phyloP scores from a whole-genome alignment of 768 basidiomycete species.

The Lactarius quietus region DNA sequence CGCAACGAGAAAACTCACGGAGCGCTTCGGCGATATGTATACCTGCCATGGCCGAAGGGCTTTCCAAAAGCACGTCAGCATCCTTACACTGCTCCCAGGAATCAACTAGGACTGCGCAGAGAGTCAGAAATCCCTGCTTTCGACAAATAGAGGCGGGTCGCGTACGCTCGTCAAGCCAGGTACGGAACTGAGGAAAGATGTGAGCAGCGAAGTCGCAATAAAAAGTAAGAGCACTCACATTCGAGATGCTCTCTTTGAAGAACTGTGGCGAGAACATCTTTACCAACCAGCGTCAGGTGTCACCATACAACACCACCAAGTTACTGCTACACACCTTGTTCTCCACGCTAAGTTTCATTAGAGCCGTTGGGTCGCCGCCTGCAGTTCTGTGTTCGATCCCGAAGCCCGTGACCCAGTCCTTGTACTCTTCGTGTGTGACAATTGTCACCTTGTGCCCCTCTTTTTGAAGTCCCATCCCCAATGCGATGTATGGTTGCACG shows the following conservation, averaged over 20 bases:
- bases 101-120: conserved; percentile 50
- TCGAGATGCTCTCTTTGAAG: conserved; percentile 57
- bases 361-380: conserved; percentile 63
- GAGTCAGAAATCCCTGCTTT: neutral
- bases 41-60: conserved; percentile 66
- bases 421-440: conserved; percentile 48
- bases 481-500: conserved; percentile 49
- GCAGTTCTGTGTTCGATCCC: conserved; percentile 57
- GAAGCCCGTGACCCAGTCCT: conserved; percentile 56
- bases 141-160: conserved; percentile 9
- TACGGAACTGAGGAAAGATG: conserved; percentile 44
- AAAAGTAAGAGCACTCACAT: conserved; percentile 36
- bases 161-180: conserved; percentile 63
- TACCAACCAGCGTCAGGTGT: conserved; percentile 26
- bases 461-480: conserved; percentile 38
- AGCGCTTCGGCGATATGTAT: conserved; percentile 70
- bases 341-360: conserved; percentile 61
- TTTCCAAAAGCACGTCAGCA: conserved; percentile 63
- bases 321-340: conserved; percentile 35
- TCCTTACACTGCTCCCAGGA: conserved; percentile 61
- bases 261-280: conserved; percentile 73
- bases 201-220: neutral
- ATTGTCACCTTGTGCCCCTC: conserved; percentile 47
- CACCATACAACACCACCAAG: neutral
- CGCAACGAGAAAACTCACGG: conserved; percentile 34